Evolutionary conservation across 148 eudicot species (phyloP).

Genomic region (Chenopodium suecicum): DNA sequence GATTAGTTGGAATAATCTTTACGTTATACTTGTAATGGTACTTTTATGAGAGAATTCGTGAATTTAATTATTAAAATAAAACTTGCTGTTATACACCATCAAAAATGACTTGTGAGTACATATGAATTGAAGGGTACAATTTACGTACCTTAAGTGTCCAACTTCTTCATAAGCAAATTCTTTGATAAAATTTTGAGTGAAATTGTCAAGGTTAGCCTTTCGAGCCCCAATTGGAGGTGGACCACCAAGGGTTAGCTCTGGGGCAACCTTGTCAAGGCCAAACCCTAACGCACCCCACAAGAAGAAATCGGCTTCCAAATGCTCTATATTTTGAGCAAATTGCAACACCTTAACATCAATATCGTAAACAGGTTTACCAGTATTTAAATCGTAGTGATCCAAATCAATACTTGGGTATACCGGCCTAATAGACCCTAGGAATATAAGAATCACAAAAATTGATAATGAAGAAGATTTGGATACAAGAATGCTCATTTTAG

Average conservation of each 20-base stretch:
- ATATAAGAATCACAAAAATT: not conserved
- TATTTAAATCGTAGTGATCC: not conserved
- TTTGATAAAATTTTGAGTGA: constrained; percentile 30
- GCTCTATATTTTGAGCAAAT: constrained; percentile 66
- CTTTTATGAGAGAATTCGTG: too few species aligned
- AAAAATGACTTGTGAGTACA: too few species aligned
- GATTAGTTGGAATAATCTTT: too few species aligned
- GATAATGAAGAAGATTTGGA: not conserved
- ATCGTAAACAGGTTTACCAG: constrained; percentile 36
- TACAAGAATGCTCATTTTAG: constrained; percentile 13
- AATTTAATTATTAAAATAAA: too few species aligned
- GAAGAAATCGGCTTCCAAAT: constrained; percentile 63
- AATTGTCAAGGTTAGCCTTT: constrained; percentile 60
- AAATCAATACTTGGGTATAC: not conserved
- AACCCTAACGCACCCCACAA: constrained; percentile 54
- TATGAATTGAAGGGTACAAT: too few species aligned
- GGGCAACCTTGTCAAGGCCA: constrained; percentile 65
- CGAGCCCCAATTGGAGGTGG: constrained; percentile 71
- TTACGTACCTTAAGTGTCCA: constrained; percentile 46
- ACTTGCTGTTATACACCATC: too few species aligned
- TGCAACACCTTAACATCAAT: constrained; percentile 45
- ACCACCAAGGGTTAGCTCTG: constrained; percentile 50
- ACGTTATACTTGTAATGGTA: too few species aligned
- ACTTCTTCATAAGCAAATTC: constrained; percentile 68
- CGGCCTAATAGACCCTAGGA: not conserved